Conservation (phyloP, 306 rosid genomes). For the Inga laurina region DNA sequence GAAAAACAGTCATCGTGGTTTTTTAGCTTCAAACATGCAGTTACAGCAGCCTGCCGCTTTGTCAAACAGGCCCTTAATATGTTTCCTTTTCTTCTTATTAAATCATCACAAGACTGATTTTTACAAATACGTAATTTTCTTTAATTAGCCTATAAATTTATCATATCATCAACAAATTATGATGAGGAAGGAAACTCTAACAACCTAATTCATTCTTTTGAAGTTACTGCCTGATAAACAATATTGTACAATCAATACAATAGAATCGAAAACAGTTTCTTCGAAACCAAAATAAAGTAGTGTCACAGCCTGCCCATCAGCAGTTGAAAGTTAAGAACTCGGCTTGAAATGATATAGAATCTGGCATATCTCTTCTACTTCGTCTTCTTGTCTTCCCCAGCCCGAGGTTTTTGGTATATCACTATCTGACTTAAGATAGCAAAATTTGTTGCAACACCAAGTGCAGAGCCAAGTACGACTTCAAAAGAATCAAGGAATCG, state of each 20-base stretch:
- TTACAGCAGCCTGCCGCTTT: too few relatives aligned
- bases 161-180: neutral
- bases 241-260: neutral
- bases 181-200: neutral
- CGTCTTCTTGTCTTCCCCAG: constrained; percentile 70
- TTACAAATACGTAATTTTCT: neutral
- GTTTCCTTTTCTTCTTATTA: too few relatives aligned
- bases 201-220: constrained; percentile 16
- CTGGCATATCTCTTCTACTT: constrained; percentile 41
- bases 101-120: neutral
- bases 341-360: constrained; percentile 19
- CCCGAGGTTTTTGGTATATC: constrained; percentile 62
- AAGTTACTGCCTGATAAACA: constrained; percentile 6
- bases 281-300: neutral
- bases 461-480: constrained; percentile 84
- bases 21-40: too few relatives aligned
- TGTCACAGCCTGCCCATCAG: constrained; percentile 14
- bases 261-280: neutral
- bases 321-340: constrained; percentile 18
- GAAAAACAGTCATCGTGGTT: too few relatives aligned
- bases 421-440: constrained; percentile 80
- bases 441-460: constrained; percentile 76
- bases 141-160: neutral
- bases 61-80: too few relatives aligned
- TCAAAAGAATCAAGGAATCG: constrained; percentile 49